Evolutionary conservation across 2,329 filamentous ascomycete genomes (phyloP), one percentile per base, ranked within the genome.

Genomic region (Leptographium radiaticola): DNA sequence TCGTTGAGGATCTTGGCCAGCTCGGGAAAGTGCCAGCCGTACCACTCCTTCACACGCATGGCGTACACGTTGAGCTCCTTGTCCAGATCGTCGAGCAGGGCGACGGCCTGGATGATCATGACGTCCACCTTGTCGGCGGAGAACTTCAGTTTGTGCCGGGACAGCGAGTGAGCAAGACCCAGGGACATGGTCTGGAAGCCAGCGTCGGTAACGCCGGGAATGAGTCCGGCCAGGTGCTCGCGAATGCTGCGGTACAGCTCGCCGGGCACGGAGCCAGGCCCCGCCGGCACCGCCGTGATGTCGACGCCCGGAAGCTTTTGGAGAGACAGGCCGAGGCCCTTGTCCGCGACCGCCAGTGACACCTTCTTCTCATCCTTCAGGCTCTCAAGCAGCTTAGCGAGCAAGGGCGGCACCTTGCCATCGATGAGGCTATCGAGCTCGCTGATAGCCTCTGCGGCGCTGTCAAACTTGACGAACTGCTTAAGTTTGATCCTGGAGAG

Each of bases 1-100:
- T 98, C 93, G 70, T 94, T 94, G 62, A 96, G 79, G 66, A 97
- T 95, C 73, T 90, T 91, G 66, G 88, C 90, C 79, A 98, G 83
- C 75, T 98, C 93, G 43, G 93, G 93, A 76, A 97, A 98, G 72
- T 97, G 93, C 93, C 93, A 98, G 65, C 93, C 93, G 68, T 98
- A 98, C 93, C 93, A 98, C 71, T 98, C 93, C 82, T 97, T 97
- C 58, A 96, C 89, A 69, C 93, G 81, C 93, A 98, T 98, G 60
- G 93, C 91, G 67, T 96, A 97, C 63, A 88, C 93, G 76, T 98
- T 98, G 59, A 98, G 77, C 72, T 98, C 93, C 78, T 98, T 98
- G 75, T 98, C 93, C 58, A 98, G 75, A 60, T 98, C 93, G 67
- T 98, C 93, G 48, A 98, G 78, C 51, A 96, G 81, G 59, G 86